Evolutionary conservation across 2,329 filamentous ascomycete species (phyloP).

Genomic region (Trichoderma asperellum): DNA sequence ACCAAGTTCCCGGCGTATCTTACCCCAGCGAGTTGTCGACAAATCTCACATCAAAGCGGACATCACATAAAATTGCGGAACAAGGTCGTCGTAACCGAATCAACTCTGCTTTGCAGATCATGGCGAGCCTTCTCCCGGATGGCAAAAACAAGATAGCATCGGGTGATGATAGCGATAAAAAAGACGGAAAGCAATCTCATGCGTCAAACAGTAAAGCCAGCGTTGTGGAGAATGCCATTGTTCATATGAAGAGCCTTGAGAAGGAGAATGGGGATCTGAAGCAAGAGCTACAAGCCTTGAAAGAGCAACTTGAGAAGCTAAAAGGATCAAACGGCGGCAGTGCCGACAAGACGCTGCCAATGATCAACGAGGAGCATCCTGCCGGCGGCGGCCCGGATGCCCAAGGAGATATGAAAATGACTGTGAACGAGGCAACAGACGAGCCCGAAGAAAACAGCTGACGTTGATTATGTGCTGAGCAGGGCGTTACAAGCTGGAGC

Average conservation of each 20-base stretch:
- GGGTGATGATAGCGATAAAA: conserved; percentile 52
- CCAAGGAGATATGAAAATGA: conserved; percentile 7
- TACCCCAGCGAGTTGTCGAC: conserved; percentile 91
- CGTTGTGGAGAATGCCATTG: conserved; percentile 95
- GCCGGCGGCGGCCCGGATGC: not conserved
- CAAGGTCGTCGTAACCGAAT: conserved; percentile 94
- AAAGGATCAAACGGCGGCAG: conserved; percentile 27
- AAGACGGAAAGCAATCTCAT: conserved; percentile 52
- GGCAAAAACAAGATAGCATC: conserved; percentile 45
- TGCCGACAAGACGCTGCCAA: conserved; percentile 1
- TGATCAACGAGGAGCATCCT: conserved; percentile 5
- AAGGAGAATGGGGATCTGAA: conserved; percentile 71
- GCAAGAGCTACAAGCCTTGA: conserved; percentile 55
- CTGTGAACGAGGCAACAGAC: not conserved
- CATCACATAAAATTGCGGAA: conserved; percentile 96
- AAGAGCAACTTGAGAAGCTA: conserved; percentile 39
- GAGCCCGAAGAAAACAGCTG: conserved; percentile 10
- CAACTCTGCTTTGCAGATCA: conserved; percentile 89
- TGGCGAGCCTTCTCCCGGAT: conserved; percentile 80
- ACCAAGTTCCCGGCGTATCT: conserved; percentile 82
- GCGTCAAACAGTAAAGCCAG: conserved; percentile 88
- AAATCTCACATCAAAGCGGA: conserved; percentile 93
- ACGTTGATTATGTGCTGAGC: not conserved
- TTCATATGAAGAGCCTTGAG: conserved; percentile 88
- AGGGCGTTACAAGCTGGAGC: conserved; percentile 1